Evolutionary conservation across 192 early-diverging fungal species (phyloP).

Genomic region (Phycomyces nitens): DNA sequence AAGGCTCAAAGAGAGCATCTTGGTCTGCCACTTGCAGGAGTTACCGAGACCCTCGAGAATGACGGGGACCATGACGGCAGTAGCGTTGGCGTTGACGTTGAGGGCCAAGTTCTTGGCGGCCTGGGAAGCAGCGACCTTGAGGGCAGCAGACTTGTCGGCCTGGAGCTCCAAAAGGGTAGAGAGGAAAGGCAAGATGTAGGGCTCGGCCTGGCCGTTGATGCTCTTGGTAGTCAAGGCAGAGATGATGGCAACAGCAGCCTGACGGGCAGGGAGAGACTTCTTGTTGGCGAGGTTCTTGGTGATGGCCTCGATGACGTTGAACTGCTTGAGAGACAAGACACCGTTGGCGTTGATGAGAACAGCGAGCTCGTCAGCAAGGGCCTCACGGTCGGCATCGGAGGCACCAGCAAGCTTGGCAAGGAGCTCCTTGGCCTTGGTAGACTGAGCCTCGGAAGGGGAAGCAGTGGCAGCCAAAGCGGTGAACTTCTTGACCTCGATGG

Average conservation of each 20-base stretch:
- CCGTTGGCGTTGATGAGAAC: slow-evolving; percentile 51
- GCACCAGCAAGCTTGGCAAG: slow-evolving; percentile 26
- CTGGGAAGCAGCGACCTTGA: slow-evolving; percentile 41
- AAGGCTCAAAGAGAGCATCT: slow-evolving; percentile 48
- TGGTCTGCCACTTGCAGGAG: slow-evolving; percentile 75
- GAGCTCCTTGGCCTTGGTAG: slow-evolving; percentile 30
- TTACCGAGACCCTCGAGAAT: slow-evolving; percentile 65
- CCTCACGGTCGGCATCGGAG: slow-evolving; percentile 26
- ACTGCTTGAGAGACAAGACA: slow-evolving; percentile 53
- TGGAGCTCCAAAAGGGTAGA: slow-evolving; percentile 59
- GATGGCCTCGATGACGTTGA: slow-evolving; percentile 57
- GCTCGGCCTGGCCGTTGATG: slow-evolving; percentile 57
- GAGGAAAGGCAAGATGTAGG: slow-evolving; percentile 62
- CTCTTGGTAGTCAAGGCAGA: slow-evolving; percentile 46
- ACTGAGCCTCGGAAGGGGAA: slow-evolving; percentile 23
- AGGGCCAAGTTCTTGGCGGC: slow-evolving; percentile 43
- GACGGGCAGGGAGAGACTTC: slow-evolving; percentile 60
- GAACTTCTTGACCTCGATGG: slow-evolving; percentile 25
- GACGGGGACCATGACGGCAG: slow-evolving; percentile 56
- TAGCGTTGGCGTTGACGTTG: slow-evolving; percentile 45
- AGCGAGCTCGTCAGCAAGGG: slow-evolving; percentile 31
- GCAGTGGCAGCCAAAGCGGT: slow-evolving; percentile 17
- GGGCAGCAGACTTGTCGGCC: slow-evolving; percentile 49
- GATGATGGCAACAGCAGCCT: slow-evolving; percentile 60
- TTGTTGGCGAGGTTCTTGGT: slow-evolving; percentile 63